A percentile compares a stretch with the other conserved stretches of the same genome.
Evolutionary conservation across 495 filamentous ascomycete genomes (phyloP).

Genomic region (Penicillium canescens): DNA sequence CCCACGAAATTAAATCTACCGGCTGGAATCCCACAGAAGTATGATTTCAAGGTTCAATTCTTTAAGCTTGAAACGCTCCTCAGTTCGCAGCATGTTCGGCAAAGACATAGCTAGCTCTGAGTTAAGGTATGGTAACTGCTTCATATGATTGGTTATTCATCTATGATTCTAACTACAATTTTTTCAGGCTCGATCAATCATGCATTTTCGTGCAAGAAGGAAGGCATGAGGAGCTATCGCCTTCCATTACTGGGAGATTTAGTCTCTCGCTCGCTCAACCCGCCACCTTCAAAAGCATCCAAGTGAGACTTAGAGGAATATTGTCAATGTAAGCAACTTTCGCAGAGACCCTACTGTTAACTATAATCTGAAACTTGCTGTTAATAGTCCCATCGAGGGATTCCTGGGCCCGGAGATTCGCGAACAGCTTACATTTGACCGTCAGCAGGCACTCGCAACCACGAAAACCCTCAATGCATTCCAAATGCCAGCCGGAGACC

Average conservation of each 20-base stretch:
- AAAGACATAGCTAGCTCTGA: neutral
- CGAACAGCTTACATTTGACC: slow-evolving; percentile 14
- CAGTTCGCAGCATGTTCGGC: neutral
- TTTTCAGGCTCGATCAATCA: slow-evolving; percentile 17
- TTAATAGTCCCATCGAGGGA: neutral
- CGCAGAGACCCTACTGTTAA: neutral
- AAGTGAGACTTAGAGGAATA: slow-evolving; percentile 15
- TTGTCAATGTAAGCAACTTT: slow-evolving; percentile 14
- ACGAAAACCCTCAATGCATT: slow-evolving; percentile 22
- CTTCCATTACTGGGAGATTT: slow-evolving; percentile 15
- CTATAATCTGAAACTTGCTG: neutral
- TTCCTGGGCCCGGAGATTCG: neutral
- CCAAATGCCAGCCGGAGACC: slow-evolving; percentile 19
- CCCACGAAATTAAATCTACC: neutral
- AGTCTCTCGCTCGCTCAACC: slow-evolving; percentile 8
- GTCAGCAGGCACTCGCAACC: slow-evolving; percentile 13
- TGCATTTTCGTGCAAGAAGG: slow-evolving; percentile 19
- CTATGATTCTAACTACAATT: neutral
- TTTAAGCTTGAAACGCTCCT: neutral
- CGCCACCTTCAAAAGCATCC: slow-evolving; percentile 14
- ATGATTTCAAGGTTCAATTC: neutral
- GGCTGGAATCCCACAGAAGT: neutral
- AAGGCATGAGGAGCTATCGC: neutral
- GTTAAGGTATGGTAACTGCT: neutral
- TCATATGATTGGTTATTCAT: neutral